phyloP scores from a whole-genome alignment of 208 protist species.

The Leishmania lainsoni region DNA sequence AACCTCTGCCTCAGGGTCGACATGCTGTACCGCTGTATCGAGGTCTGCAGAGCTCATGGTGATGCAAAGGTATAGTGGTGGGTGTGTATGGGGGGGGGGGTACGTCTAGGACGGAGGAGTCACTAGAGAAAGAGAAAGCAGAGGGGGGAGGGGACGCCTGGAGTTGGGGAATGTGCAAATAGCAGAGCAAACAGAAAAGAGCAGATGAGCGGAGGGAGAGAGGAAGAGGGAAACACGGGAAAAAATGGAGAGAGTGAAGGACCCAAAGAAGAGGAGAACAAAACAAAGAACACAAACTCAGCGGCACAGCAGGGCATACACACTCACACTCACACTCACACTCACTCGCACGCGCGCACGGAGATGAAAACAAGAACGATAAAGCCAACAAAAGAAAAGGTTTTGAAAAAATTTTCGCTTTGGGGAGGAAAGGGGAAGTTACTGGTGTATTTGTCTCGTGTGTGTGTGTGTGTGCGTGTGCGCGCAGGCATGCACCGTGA shows the following conservation, averaged over 20 bases:
- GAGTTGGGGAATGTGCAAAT: neutral
- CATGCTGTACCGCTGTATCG: conserved; percentile 10
- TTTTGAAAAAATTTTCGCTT: neutral
- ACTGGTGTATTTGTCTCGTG: neutral
- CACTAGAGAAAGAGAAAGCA: neutral
- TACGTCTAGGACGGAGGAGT: neutral
- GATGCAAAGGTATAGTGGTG: neutral
- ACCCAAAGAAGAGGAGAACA: neutral
- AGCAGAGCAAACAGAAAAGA: neutral
- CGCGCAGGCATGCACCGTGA: neutral
- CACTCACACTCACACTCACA: neutral
- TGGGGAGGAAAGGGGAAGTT: neutral
- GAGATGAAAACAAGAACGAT: neutral
- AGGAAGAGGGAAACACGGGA: neutral
- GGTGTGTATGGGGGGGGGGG: neutral
- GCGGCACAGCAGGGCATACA: neutral
- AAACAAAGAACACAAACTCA: neutral
- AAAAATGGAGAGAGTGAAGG: neutral
- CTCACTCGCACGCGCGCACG: no score
- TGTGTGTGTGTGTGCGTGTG: neutral
- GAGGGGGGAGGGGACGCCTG: neutral
- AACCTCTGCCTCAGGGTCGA: conserved; percentile 10
- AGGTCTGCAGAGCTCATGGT: conserved; percentile 16
- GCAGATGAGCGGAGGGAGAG: neutral
- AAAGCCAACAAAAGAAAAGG: neutral